Base-by-base conservation (phyloP, 225 moss, liverwort and hornwort genomes). In the Neckera pumila region DNA sequence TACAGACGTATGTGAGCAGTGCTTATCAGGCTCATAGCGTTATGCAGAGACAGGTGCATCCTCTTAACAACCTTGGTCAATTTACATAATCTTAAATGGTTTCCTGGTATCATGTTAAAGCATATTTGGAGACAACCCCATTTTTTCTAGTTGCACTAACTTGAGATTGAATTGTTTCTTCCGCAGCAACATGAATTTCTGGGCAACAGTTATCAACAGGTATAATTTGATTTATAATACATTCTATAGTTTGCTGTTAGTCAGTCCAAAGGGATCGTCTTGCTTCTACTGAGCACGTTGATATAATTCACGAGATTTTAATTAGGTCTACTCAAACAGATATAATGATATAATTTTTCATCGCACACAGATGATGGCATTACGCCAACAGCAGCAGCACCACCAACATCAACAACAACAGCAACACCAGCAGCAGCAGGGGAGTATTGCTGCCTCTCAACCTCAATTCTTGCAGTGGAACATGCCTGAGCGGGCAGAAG, bases 151-250 rank as follows among this genome's bases (percentile, higher is more conserved):
- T 66, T 45, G 61, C 74, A 81, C 74, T 92, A 86, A 92, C 84
- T 76, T 70, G 43, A 53, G 53, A 28, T 51, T 34, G 51, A 70
- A 76, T 75, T 88, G 58, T 85, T 59, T 88, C 42, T 70, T 79
- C 83, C 57, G 89, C 93, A 93, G 93, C 92, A 93, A 87, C 92
- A 93, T 89, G 92, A 93, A 86, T 93, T 92, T 89, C 25, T 93
- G 84, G 93, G 93, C 61, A 93, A 91, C 86, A 93, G 78, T 91
- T 92, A 93, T 75, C 93, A 93, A 51, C 92, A 93, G 92, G 93
- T 92, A 89, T 15, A 51, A 27, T 54, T 71, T 87, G 74, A 73
- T 36, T 16, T 33, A 3, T 26, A n/a, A 59, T 49, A 31, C 51
- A 28, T 61, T 51, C 13, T 66, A 19, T n/a, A n/a, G n/a, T 69